These are phyloP conservation scores for Dictyophora rubrovolvata DNA, from an alignment of 768 basidiomycete genomes.

Conservation along the genomic window DNA sequence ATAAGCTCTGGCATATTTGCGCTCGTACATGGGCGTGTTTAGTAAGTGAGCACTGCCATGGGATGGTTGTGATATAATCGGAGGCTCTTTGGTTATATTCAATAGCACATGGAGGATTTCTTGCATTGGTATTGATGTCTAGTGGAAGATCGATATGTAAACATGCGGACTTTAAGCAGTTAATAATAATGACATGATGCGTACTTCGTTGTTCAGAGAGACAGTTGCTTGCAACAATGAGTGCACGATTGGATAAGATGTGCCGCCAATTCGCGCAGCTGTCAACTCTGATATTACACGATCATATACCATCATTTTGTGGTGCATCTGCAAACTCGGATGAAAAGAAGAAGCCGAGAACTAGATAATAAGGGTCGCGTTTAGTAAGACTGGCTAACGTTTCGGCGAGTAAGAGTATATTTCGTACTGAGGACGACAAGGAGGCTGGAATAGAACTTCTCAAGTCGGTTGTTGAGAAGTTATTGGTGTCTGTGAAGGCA, in stretches of 20 bases:
- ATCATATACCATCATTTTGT: constrained; percentile 95
- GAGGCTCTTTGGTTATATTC: constrained; percentile 70
- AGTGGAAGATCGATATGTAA: constrained; percentile 20
- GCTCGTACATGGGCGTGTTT: constrained; percentile 68
- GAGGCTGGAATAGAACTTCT: constrained; percentile 17
- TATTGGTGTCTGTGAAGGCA: constrained; percentile 35
- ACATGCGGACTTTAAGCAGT: not conserved
- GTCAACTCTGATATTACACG: constrained; percentile 72
- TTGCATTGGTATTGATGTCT: constrained; percentile 47
- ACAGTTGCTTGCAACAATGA: constrained; percentile 58
- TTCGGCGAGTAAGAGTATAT: not conserved
- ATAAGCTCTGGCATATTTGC: constrained; percentile 76
- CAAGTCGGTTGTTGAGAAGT: constrained; percentile 43
- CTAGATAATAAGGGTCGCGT: not conserved
- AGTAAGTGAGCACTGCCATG: constrained; percentile 77
- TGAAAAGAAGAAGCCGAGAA: constrained; percentile 4
- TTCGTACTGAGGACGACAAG: not conserved
- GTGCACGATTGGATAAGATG: constrained; percentile 68
- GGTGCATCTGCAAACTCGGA: constrained; percentile 61
- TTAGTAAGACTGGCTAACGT: not conserved
- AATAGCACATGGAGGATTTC: constrained; percentile 65
- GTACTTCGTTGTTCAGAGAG: constrained; percentile 47
- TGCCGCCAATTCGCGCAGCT: constrained; percentile 55
- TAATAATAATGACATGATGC: constrained; percentile 20
- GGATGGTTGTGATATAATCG: constrained; percentile 62